These are phyloP conservation scores for Davidsoniella neocaledoniae DNA, from an alignment of 2,329 filamentous ascomycete species.

Conservation along the genomic window DNA sequence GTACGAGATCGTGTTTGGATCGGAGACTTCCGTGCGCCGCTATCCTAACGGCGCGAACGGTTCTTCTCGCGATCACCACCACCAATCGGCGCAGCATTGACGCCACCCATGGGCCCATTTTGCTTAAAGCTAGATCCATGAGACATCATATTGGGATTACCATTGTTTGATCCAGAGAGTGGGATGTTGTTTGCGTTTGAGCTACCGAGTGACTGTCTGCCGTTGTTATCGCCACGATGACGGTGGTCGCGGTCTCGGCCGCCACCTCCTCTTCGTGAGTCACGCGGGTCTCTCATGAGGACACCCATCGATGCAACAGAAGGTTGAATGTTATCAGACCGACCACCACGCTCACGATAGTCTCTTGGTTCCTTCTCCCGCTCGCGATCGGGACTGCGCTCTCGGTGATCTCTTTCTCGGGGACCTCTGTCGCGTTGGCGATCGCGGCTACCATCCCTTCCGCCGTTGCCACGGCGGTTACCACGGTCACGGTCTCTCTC, in stretches of 20 bases:
- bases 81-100: conserved; percentile 11
- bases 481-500: conserved; percentile 27
- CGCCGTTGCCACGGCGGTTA: conserved; percentile 24
- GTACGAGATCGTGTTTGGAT: neutral
- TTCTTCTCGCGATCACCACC: conserved; percentile 19
- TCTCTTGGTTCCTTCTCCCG: conserved; percentile 31
- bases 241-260: conserved; percentile 14
- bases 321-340: conserved; percentile 18
- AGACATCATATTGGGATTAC: neutral
- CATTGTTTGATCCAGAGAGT: neutral
- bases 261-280: conserved; percentile 1
- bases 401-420: conserved; percentile 23
- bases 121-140: neutral
- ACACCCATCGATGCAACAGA: conserved; percentile 11
- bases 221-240: conserved; percentile 2
- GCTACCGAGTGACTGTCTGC: neutral
- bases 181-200: conserved; percentile 7
- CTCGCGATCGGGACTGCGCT: conserved; percentile 31
- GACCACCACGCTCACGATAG: conserved; percentile 23
- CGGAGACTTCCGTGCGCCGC: neutral
- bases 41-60: conserved; percentile 18
- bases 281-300: conserved; percentile 15
- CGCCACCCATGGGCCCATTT: conserved; percentile 6
- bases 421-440: conserved; percentile 23
- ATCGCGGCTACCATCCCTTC: conserved; percentile 33